phyloP scores from a whole-genome alignment of 768 basidiomycete genomes.

The Termitomyces sp. region DNA sequence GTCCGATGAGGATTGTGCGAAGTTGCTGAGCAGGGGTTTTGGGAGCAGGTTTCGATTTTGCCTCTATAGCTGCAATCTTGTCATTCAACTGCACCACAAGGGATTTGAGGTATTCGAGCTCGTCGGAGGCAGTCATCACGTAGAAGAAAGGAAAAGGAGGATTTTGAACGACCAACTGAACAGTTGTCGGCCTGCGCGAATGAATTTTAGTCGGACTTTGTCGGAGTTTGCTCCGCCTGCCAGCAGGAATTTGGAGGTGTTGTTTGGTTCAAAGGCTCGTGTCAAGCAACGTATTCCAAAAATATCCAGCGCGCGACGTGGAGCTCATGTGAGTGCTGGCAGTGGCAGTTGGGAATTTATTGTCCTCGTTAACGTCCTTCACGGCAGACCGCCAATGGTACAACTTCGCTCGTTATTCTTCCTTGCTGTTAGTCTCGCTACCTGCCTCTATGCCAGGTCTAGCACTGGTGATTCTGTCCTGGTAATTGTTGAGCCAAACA shows the following conservation, averaged over 20 bases:
- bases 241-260: not conserved
- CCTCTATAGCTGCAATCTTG: conserved; percentile 83
- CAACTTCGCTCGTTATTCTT: conserved; percentile 31
- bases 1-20: conserved; percentile 90
- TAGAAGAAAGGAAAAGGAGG: conserved; percentile 10
- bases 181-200: conserved; percentile 6
- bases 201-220: conserved; percentile 28
- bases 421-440: conserved; percentile 26
- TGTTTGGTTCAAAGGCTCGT: conserved; percentile 15
- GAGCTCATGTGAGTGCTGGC: conserved; percentile 9
- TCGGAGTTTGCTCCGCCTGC: conserved; percentile 12
- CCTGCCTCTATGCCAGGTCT: conserved; percentile 54
- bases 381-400: conserved; percentile 29
- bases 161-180: conserved; percentile 7
- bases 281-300: conserved; percentile 16
- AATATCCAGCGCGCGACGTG: conserved; percentile 22
- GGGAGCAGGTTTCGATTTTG: conserved; percentile 49
- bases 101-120: conserved; percentile 92
- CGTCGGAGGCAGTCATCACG: conserved; percentile 63
- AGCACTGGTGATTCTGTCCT: conserved; percentile 81
- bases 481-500: conserved; percentile 73
- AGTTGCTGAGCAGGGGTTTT: conserved; percentile 73
- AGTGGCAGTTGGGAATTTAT: conserved; percentile 14
- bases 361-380: conserved; percentile 8
- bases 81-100: conserved; percentile 88